These are phyloP conservation scores for Fusarium globosum DNA, from an alignment of 2,329 filamentous ascomycete species.

Conservation along the genomic window DNA sequence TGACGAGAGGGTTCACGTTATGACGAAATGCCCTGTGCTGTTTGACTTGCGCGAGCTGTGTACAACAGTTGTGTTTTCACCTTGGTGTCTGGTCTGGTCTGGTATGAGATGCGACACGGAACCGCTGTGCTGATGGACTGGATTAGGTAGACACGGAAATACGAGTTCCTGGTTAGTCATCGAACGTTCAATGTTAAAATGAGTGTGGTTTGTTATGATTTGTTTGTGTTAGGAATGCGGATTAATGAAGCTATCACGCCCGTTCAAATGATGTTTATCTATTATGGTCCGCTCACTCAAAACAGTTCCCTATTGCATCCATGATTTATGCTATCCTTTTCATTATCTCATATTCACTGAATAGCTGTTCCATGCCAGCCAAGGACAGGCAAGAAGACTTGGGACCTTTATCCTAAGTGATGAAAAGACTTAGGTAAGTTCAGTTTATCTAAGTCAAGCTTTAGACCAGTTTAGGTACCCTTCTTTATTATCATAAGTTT, in stretches of 20 bases:
- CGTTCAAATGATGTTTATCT: not conserved
- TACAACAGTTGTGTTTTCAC: conserved; percentile 43
- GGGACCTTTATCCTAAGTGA: not conserved
- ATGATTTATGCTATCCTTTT: not conserved
- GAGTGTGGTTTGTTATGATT: conserved; percentile 10
- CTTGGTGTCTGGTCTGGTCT: conserved; percentile 30
- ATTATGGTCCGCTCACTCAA: not conserved
- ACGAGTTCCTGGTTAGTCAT: conserved; percentile 40
- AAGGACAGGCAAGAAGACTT: not conserved
- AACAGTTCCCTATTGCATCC: not conserved
- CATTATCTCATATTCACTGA: not conserved
- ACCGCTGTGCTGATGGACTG: conserved; percentile 45
- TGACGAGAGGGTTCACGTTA: conserved; percentile 21
- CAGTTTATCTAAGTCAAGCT: not conserved
- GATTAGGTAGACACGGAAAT: conserved; percentile 47
- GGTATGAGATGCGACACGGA: conserved; percentile 37
- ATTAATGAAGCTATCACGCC: conserved; percentile 16
- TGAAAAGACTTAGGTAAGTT: not conserved
- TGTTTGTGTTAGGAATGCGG: conserved; percentile 13
- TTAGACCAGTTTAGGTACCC: not conserved
- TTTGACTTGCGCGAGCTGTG: conserved; percentile 39
- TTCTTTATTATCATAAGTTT: no score
- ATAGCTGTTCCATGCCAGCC: not conserved
- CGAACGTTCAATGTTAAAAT: not conserved
- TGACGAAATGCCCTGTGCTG: conserved; percentile 28